A percentile compares a stretch with the other conserved stretches of the same genome.
Evolutionary conservation across 805 yeast species (phyloP).

Genomic region (Saccharomycopsis amapae): DNA sequence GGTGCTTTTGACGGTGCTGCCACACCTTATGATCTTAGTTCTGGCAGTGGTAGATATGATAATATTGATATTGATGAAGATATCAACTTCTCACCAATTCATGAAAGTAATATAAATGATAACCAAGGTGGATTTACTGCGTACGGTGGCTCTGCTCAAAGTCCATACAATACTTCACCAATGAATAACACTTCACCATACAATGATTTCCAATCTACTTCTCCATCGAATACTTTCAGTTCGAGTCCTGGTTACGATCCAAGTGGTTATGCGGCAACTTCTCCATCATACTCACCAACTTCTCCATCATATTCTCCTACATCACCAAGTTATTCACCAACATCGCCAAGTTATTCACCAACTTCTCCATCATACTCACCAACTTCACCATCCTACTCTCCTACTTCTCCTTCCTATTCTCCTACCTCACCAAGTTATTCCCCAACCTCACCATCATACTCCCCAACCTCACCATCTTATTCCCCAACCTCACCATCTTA

Average conservation of each 20-base stretch:
- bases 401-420: conserved; percentile 64
- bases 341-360: conserved; percentile 67
- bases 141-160: conserved; percentile 43
- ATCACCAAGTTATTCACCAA: conserved; percentile 49
- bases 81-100: conserved; percentile 88
- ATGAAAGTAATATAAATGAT: conserved; percentile 74
- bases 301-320: conserved; percentile 55
- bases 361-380: conserved; percentile 70
- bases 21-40: conserved; percentile 76
- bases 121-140: conserved; percentile 69
- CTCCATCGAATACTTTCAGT: conserved; percentile 43
- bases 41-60: conserved; percentile 41
- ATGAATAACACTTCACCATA: conserved; percentile 40
- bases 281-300: conserved; percentile 44
- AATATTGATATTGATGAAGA: conserved; percentile 66
- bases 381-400: conserved; percentile 61
- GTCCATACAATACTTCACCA: conserved; percentile 49
- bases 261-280: conserved; percentile 38
- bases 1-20: conserved; percentile 72
- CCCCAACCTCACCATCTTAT: conserved; percentile 63
- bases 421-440: conserved; percentile 77
- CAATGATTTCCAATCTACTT: conserved; percentile 46
- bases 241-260: conserved; percentile 35
- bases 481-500: conserved; percentile 73
- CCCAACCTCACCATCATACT: conserved; percentile 70